Conservation (phyloP, 2,329 filamentous ascomycete genomes). For the Ophiocordyceps unilateralis region DNA sequence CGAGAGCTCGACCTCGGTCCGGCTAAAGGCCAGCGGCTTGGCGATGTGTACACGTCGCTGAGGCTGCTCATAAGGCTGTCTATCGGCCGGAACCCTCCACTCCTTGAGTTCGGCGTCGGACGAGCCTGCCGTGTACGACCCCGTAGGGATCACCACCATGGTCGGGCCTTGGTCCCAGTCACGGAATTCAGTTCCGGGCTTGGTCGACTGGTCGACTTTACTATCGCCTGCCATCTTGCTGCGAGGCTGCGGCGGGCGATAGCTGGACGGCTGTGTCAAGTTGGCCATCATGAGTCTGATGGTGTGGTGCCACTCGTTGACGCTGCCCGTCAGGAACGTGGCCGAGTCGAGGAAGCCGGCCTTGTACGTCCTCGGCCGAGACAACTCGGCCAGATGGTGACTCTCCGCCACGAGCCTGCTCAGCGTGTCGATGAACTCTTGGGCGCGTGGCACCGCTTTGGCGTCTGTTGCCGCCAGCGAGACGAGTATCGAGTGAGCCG, state of each 20-base stretch:
- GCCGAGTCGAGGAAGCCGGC: not conserved
- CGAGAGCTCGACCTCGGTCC: constrained; percentile 2
- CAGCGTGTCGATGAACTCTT: no score
- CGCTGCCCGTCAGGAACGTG: constrained; percentile 1
- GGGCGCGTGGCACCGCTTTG: no score
- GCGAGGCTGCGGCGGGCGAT: not conserved
- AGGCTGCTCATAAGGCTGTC: constrained; percentile 1
- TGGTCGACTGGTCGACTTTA: not conserved
- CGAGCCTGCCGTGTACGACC: constrained; percentile 3
- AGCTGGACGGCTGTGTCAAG: not conserved
- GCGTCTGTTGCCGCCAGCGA: no score
- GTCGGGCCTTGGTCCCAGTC: not conserved
- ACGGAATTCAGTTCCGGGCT: constrained; percentile 2
- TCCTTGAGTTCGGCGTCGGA: constrained; percentile 2
- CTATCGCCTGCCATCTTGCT: not conserved
- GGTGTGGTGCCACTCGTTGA: constrained; percentile 3
- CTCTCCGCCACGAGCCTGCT: constrained; percentile 1
- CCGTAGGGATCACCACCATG: constrained; percentile 5
- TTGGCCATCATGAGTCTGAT: constrained; percentile 1
- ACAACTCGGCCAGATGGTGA: not conserved
- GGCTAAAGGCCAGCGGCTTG: constrained; percentile 3
- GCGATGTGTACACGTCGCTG: constrained; percentile 2
- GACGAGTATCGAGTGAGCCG: no score
- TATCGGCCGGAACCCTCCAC: constrained; percentile 2
- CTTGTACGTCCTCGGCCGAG: not conserved